Base-by-base conservation (phyloP, 192 early-diverging fungal species). In the Coemansia sp. region DNA sequence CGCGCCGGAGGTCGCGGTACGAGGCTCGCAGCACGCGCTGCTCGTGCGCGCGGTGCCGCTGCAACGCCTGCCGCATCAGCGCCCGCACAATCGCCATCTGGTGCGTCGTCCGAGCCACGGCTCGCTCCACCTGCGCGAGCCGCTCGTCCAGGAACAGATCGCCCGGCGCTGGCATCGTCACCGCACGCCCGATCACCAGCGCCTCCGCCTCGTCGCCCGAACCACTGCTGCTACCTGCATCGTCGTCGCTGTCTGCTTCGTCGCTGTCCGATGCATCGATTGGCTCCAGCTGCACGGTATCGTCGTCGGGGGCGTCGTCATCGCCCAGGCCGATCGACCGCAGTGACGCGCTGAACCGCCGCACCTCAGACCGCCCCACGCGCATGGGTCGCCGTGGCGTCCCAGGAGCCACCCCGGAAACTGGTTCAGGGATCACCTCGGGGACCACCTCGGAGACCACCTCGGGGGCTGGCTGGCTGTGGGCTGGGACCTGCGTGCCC, bases 31-130 rank as follows among this genome's bases (percentile, higher is more conserved):
- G 45, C 44, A 93, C 87, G 24, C 91, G 83, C 29, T 90, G 79
- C 68, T 90, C 89, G 60, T 91, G 71, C 53, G 78, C 63, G 1
- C 84, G 82, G 37, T 77, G 81, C 10, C 85, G 75, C 0, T 65
- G 24, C 66, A 85, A 75, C 3, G 90, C 89, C 73, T 89, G 86
- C 17, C 74, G 70, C 65, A 91, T 88, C 68, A 93, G 62, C 17
- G 85, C 84, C 40, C 86, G 80, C 13, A 93, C 87, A 45, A 92
- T 88, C 0, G 87, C 85, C 70, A 89, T 85, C 65, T 93, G 90
- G 54, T 88, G 88, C 13, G 68, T 77, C 19, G 87, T 73, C 36
- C 81, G 81, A 21, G 88, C 85, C 21, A 90, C 74, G 3, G 86
- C 84, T 35, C 80, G 82, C 24, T 78, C 69, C 34, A 92, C 66